A percentile compares a stretch with the other conserved stretches of the same genome.
phyloP scores from a whole-genome alignment of 352 stramenopile species.

The Phytopythium delawarense region DNA sequence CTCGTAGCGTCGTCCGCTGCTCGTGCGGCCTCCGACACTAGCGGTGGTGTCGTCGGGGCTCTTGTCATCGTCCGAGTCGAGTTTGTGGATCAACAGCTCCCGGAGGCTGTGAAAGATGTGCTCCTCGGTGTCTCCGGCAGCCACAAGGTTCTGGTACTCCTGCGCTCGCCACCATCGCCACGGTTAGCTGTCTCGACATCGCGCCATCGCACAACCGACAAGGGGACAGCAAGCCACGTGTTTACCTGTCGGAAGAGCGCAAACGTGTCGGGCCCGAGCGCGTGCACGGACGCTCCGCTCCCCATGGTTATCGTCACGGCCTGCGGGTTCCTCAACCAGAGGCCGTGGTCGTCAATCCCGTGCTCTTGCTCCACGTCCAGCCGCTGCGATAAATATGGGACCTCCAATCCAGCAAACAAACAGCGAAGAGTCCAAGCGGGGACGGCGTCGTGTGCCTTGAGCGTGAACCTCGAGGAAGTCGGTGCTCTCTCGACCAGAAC shows the following conservation, averaged over 20 bases:
- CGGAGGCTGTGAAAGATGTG: conserved; percentile 40
- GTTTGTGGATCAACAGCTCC: conserved; percentile 20
- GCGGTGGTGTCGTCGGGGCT: no score
- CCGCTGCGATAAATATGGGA: background rate
- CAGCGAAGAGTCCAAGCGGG: background rate
- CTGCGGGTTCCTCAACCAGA: background rate
- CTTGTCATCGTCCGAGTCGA: background rate
- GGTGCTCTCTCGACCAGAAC: background rate
- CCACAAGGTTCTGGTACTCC: conserved; percentile 32
- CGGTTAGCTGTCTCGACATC: background rate
- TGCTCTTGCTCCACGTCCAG: background rate
- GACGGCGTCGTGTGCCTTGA: background rate
- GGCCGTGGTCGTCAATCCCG: background rate
- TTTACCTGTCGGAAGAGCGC: conserved; percentile 4
- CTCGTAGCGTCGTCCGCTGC: background rate
- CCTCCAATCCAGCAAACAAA: background rate
- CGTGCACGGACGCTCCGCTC: conserved; percentile 3
- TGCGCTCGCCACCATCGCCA: background rate
- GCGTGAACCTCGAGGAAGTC: background rate
- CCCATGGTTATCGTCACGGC: background rate
- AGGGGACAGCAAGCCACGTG: background rate
- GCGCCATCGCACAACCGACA: background rate
- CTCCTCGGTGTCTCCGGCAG: conserved; percentile 34
- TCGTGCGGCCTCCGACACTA: background rate
- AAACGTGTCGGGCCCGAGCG: conserved; percentile 1